Percentiles rank a stretch among this genome's conserved stretches.
phyloP scores from a whole-genome alignment of 148 eudicot genomes.

The Polygonum aviculare region DNA sequence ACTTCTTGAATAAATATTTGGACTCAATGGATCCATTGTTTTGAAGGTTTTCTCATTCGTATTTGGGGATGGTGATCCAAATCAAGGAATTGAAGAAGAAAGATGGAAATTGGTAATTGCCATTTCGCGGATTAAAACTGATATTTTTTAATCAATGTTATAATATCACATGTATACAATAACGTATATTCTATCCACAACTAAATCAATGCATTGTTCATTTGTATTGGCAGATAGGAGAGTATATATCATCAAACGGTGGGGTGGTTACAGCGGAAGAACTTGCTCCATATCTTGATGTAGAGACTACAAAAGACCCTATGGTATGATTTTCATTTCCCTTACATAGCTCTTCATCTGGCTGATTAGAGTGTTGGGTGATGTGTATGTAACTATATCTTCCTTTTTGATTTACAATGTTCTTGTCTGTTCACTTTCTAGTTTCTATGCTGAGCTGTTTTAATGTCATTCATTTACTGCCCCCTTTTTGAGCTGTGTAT shows the following conservation, averaged over 20 bases:
- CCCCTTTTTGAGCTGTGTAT: neutral
- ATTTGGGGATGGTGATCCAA: conserved; percentile 99
- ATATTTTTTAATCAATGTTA: neutral
- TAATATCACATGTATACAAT: neutral
- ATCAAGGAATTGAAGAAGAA: conserved; percentile 97
- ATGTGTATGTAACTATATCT: neutral
- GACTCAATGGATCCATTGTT: conserved; percentile 11
- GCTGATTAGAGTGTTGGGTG: neutral
- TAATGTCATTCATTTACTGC: neutral
- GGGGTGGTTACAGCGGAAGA: conserved; percentile 97
- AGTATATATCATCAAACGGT: conserved; percentile 71
- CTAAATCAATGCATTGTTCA: neutral
- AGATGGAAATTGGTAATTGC: conserved; percentile 91
- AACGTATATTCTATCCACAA: neutral
- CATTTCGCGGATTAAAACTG: neutral
- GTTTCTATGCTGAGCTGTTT: neutral
- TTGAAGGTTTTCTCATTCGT: conserved; percentile 87
- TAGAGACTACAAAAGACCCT: conserved; percentile 42
- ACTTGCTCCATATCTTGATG: conserved; percentile 94
- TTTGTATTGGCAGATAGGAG: conserved; percentile 58
- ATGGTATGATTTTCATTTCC: neutral
- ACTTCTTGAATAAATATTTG: conserved; percentile 9
- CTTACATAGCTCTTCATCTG: conserved; percentile 1
- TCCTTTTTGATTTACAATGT: neutral
- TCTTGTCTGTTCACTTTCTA: neutral